Evolutionary conservation across 768 basidiomycete species (phyloP).

Genomic region (Lyophyllum semitale): DNA sequence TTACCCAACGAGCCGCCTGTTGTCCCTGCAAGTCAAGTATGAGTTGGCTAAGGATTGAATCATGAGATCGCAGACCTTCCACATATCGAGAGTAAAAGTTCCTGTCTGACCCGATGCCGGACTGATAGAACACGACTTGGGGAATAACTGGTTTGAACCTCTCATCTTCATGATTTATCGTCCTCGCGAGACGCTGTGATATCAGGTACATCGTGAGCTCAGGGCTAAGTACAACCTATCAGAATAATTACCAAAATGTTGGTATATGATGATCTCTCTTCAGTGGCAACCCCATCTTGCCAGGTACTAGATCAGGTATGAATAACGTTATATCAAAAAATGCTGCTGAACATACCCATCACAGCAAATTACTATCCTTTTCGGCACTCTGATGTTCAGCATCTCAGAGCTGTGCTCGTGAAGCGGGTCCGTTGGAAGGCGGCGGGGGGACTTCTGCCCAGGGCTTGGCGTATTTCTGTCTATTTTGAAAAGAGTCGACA

Average conservation of each 20-base stretch:
- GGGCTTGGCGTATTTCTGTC: constrained; percentile 5
- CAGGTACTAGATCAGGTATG: constrained; percentile 53
- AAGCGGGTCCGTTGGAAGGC: constrained; percentile 33
- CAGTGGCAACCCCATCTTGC: constrained; percentile 60
- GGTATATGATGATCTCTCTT: constrained; percentile 49
- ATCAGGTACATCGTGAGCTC: background rate
- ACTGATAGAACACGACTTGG: constrained; percentile 67
- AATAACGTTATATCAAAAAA: background rate
- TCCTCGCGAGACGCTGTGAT: constrained; percentile 55
- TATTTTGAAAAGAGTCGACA: constrained; percentile 5
- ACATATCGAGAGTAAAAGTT: constrained; percentile 61
- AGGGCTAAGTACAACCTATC: background rate
- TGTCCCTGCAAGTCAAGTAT: constrained; percentile 43
- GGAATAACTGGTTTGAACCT: constrained; percentile 45
- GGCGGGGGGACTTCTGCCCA: constrained; percentile 25
- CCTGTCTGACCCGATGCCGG: constrained; percentile 58
- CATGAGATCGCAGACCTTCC: constrained; percentile 43
- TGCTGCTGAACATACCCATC: constrained; percentile 55
- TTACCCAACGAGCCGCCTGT: constrained; percentile 64
- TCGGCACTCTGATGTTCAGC: constrained; percentile 31
- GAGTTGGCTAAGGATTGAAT: background rate
- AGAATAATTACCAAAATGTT: constrained; percentile 51
- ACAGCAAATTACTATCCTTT: constrained; percentile 73
- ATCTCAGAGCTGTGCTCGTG: constrained; percentile 16
- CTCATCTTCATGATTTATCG: constrained; percentile 50